Conservation (phyloP, 192 early-diverging fungal species). For the Coemansia sp. region DNA sequence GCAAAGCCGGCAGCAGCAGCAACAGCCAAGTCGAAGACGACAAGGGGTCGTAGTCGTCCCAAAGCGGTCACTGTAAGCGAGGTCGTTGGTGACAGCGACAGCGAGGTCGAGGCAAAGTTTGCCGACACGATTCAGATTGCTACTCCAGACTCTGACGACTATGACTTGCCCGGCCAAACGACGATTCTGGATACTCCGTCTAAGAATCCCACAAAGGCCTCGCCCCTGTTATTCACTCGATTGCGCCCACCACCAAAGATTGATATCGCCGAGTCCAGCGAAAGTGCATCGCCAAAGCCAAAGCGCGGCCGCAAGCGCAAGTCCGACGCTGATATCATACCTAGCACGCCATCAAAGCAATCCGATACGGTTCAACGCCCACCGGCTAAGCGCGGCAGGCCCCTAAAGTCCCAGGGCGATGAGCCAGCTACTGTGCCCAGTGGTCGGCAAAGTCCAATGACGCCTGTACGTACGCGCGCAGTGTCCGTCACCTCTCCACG, state of each 20-base stretch:
- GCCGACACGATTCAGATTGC: conserved; percentile 2
- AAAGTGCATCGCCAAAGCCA: conserved; percentile 10
- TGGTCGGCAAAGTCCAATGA: neutral
- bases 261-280: neutral
- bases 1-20: neutral
- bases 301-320: conserved; percentile 42
- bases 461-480: neutral
- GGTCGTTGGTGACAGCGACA: conserved; percentile 13
- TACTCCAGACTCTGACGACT: conserved; percentile 5
- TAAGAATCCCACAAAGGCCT: neutral
- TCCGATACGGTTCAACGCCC: neutral
- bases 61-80: neutral
- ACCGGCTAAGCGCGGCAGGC: conserved; percentile 27
- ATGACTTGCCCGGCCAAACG: neutral
- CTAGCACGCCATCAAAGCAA: neutral
- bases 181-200: conserved; percentile 2
- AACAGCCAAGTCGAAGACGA: neutral
- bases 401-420: conserved; percentile 1
- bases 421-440: neutral
- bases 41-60: neutral
- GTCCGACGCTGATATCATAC: neutral
- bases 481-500: neutral
- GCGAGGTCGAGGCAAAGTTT: conserved; percentile 4
- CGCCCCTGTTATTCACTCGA: conserved; percentile 6
- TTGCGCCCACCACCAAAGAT: conserved; percentile 7